A percentile compares a stretch with the other conserved stretches of the same genome.
These are phyloP conservation scores for Phaeosphaeriaceae sp. DNA, from an alignment of 2,329 filamentous ascomycete genomes.

Conservation along the genomic window DNA sequence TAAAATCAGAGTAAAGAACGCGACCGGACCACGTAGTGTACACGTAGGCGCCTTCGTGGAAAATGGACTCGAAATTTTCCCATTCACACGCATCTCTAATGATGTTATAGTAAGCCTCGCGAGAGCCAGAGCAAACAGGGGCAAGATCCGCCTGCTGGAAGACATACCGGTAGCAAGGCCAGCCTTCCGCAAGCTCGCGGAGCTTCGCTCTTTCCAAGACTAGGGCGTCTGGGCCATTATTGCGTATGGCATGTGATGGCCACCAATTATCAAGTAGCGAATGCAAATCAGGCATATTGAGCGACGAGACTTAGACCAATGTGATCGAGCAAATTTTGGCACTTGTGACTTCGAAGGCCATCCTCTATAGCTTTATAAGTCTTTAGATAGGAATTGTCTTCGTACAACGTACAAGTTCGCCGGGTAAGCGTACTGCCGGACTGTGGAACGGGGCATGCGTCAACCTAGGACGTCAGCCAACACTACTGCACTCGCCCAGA, in stretches of 20 bases:
- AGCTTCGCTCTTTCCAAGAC: slow-evolving; percentile 1
- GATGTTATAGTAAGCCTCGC: neutral
- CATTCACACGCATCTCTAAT: slow-evolving; percentile 52
- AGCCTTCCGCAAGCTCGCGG: neutral
- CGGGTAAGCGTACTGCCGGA: no score
- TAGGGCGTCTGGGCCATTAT: neutral
- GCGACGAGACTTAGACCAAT: no score
- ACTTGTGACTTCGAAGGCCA: no score
- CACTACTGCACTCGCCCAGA: no score
- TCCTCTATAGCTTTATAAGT: no score
- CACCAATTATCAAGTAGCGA: neutral
- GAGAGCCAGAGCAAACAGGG: no score
- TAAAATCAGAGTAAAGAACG: slow-evolving; percentile 25
- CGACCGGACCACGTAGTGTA: slow-evolving; percentile 61
- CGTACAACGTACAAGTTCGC: no score
- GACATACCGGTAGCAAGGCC: neutral
- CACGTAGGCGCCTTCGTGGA: slow-evolving; percentile 56
- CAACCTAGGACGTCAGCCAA: no score
- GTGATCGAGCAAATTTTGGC: no score
- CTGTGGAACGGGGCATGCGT: no score
- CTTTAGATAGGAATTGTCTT: no score
- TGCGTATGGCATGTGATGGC: neutral
- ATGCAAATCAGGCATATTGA: neutral
- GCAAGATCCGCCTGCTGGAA: neutral
- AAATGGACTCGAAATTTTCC: slow-evolving; percentile 60